Base-by-base conservation (phyloP, 1,284 basidiomycete species). In the Chalciporus piperatoides region DNA sequence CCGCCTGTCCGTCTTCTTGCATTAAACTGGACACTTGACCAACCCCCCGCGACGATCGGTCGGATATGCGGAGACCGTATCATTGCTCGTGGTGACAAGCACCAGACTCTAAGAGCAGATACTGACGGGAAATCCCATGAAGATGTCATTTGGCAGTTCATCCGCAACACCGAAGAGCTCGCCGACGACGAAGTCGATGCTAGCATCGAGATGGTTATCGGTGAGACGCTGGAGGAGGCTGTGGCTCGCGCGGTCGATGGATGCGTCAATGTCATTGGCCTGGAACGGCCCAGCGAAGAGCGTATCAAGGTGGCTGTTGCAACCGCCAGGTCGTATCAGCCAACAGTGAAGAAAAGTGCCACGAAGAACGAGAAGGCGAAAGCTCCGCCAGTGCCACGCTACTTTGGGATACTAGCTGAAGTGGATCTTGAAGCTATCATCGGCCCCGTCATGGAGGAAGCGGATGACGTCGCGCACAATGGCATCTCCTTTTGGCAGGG, bases 21-120 rank as follows among this genome's bases (percentile, higher is more conserved):
- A 0, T 75, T 97, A 8, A 75, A 90, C 59, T 97, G 91, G 91
- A 68, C 78, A 0, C 46, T 85, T 51, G 78, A 81, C 48, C 65
- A 72, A 17, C 77, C 85, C 0, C 71, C 59, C 2, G 70, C 79
- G 0, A 80, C 65, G 53, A 68, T 90, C 12, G 84, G 91, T 55
- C 81, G 87, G 0, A 75, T 95, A 32, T 92, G 88, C 60, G 78
- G 80, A 1, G 84, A 90, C 53, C 85, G 93, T 14, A 77, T 97
- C 41, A 61, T 80, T 6, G 55, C 57, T 15, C 86, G 94, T 4
- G 95, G 93, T 0, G 79, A 82, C 6, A 89, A 87, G 53, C 94
- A 97, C 70, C 94, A 96, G 63, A 79, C 80, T 0, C 78, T 97
- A 0, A 78, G 76, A 36, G 81, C 86, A 0, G 83, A 91, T 19